Evolutionary conservation across 768 basidiomycete genomes (phyloP).

Genomic region (Calocybe gangraenosa): DNA sequence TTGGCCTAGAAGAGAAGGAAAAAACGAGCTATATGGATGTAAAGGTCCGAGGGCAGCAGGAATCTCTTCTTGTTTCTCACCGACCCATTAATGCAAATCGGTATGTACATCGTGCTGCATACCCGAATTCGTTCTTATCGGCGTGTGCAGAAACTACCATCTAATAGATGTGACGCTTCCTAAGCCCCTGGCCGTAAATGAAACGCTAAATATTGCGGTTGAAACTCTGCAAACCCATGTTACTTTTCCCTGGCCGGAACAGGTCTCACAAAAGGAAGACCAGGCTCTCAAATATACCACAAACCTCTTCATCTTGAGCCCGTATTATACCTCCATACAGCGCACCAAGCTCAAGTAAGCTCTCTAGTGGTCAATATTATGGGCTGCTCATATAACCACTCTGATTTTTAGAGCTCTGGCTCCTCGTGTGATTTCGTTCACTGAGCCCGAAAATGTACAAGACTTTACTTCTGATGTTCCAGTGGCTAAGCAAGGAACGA

Average conservation of each 20-base stretch:
- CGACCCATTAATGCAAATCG: slow-evolving; percentile 42
- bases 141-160: slow-evolving; percentile 35
- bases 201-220: slow-evolving; percentile 71
- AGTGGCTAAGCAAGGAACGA: slow-evolving; percentile 71
- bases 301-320: slow-evolving; percentile 78
- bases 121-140: slow-evolving; percentile 4
- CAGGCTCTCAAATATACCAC: slow-evolving; percentile 78
- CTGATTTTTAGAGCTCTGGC: slow-evolving; percentile 51
- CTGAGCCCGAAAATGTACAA: slow-evolving; percentile 57
- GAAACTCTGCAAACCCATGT: slow-evolving; percentile 78
- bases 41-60: slow-evolving; percentile 68
- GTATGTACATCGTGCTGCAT: slow-evolving; percentile 33
- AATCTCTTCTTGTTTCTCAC: slow-evolving; percentile 47
- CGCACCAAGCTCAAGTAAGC: slow-evolving; percentile 84
- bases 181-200: slow-evolving; percentile 50
- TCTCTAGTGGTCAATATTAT: not conserved
- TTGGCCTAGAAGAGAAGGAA: slow-evolving; percentile 57
- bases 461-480: slow-evolving; percentile 56
- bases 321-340: slow-evolving; percentile 77
- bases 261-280: slow-evolving; percentile 68
- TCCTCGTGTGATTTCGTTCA: slow-evolving; percentile 69
- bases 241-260: slow-evolving; percentile 70
- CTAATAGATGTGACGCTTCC: slow-evolving; percentile 65
- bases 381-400: slow-evolving; percentile 3
- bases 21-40: slow-evolving; percentile 78